Percentiles rank a stretch among this genome's conserved stretches.
These are phyloP conservation scores for Flaveria linearis DNA, from an alignment of 129 eudicot species.

Conservation along the genomic window DNA sequence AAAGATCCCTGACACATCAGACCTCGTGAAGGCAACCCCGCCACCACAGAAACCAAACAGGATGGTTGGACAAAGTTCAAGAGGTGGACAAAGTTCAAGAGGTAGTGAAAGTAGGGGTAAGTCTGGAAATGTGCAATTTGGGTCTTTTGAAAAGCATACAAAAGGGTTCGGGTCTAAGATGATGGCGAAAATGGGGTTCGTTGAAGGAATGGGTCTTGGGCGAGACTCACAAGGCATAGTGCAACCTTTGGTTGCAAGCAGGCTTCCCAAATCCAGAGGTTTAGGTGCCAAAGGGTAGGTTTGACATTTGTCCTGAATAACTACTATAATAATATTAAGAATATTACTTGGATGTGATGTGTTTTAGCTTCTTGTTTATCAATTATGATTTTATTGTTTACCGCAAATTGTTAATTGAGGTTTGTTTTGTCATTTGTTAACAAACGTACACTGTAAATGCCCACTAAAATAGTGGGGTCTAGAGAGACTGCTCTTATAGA, in stretches of 20 bases:
- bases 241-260: constrained; percentile 68
- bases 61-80: constrained; percentile 30
- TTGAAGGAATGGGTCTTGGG: constrained; percentile 87
- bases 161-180: constrained; percentile 93
- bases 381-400: background rate
- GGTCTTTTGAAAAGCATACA: constrained; percentile 83
- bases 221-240: constrained; percentile 85
- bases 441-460: too few relatives aligned
- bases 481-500: too few relatives aligned
- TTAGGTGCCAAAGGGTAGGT: constrained; percentile 67
- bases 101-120: constrained; percentile 41
- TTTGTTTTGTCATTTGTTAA: too few relatives aligned
- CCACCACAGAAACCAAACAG: constrained; percentile 30
- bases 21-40: constrained; percentile 31
- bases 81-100: constrained; percentile 33
- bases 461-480: too few relatives aligned
- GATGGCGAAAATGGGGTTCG: constrained; percentile 97
- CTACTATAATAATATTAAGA: background rate
- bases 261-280: constrained; percentile 85
- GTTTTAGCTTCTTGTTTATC: background rate
- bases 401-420: too few relatives aligned
- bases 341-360: background rate
- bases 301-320: background rate
- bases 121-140: constrained; percentile 36
- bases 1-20: constrained; percentile 48